These are phyloP conservation scores for Globisporangium barbulae DNA, from an alignment of 352 stramenopile genomes.

Conservation along the genomic window DNA sequence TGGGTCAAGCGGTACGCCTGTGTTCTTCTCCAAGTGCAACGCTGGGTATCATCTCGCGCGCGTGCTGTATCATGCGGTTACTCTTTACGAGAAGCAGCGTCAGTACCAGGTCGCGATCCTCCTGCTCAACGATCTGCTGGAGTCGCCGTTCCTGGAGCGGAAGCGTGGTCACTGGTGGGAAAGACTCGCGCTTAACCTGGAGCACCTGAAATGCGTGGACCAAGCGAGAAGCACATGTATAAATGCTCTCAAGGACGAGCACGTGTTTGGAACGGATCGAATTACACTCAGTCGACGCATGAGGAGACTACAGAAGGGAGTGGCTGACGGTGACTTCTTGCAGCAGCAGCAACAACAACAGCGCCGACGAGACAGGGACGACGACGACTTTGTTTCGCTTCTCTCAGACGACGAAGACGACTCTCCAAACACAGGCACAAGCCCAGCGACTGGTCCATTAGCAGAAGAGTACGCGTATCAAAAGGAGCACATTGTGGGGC, in stretches of 20 bases:
- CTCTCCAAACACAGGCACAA: not conserved
- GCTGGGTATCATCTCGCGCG: conserved; percentile 66
- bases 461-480: conserved; percentile 34
- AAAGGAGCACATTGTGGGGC: conserved; percentile 52
- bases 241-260: conserved; percentile 51
- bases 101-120: conserved; percentile 68
- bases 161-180: conserved; percentile 79
- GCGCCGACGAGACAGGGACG: not conserved
- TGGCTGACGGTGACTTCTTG: not conserved
- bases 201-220: conserved; percentile 60
- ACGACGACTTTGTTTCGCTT: conserved; percentile 15
- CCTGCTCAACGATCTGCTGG: conserved; percentile 65
- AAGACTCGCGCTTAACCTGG: conserved; percentile 66
- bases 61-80: conserved; percentile 50
- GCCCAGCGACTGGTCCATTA: not conserved
- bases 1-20: conserved; percentile 16
- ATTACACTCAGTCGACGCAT: conserved; percentile 50
- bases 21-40: conserved; percentile 66
- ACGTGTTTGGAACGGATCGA: conserved; percentile 53
- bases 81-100: conserved; percentile 72
- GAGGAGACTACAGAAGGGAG: conserved; percentile 38
- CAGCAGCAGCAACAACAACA: not conserved
- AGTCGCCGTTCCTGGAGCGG: conserved; percentile 42
- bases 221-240: conserved; percentile 46
- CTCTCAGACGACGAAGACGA: conserved; percentile 16